phyloP scores from a whole-genome alignment of 345 rosid species.

The Gossypium anomalum region DNA sequence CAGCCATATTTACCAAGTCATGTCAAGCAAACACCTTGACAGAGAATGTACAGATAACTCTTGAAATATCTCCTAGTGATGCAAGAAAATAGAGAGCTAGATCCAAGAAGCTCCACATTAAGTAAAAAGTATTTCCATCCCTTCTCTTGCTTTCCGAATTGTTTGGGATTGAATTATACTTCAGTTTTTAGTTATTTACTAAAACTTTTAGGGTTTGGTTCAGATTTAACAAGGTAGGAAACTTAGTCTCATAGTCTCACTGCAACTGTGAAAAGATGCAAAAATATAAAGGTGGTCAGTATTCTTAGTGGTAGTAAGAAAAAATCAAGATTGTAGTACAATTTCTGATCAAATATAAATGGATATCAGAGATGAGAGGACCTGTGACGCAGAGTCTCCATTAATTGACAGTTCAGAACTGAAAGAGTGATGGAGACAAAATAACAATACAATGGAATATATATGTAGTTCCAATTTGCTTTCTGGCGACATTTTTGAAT shows the following conservation, averaged over 20 bases:
- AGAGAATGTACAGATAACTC: neutral
- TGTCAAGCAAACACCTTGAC: neutral
- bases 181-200: neutral
- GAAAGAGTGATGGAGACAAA: conserved; percentile 51
- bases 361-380: conserved; percentile 22
- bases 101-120: neutral
- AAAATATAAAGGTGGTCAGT: neutral
- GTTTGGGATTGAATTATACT: neutral
- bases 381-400: conserved; percentile 56
- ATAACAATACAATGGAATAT: conserved; percentile 57
- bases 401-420: conserved; percentile 48
- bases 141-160: neutral
- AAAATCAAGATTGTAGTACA: neutral
- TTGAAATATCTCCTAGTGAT: neutral
- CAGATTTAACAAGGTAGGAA: neutral
- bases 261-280: neutral
- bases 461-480: conserved; percentile 70
- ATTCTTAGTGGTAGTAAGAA: neutral
- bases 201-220: neutral
- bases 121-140: neutral
- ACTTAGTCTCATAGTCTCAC: neutral
- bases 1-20: neutral
- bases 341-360: conserved; percentile 12
- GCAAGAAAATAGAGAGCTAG: neutral
- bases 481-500: conserved; percentile 50